Evolutionary conservation across 495 filamentous ascomycete genomes (phyloP), one percentile per base, ranked within the genome.

Genomic region (Coniosporium apollinis): DNA sequence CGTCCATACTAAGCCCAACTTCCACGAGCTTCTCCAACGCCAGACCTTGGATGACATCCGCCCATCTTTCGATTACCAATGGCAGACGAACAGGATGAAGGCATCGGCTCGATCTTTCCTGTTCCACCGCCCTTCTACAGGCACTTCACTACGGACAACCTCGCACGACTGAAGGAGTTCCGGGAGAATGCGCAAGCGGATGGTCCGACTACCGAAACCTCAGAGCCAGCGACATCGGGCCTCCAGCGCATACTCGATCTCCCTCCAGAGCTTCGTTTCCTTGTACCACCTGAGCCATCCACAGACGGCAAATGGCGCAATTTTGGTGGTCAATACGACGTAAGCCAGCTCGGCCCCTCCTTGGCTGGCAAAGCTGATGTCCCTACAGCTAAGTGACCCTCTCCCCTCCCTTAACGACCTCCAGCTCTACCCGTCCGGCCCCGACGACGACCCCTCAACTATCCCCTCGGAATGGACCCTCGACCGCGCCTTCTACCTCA

Each of bases 101-200:
- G 50, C 19, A 50, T 65, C 18, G 57, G 61, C n/a, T 61, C 68
- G 9, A 62, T 71, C 18, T 84, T 84, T 57, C 87, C 89, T 13
- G 67, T 79, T 11, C 89, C 89, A 3, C 89, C 89, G 15, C 75
- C 79, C 3, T 85, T 93, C 62, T 96, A 82, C 71, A 78, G 81
- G 43, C 65, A 75, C 52, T 96, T 96, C 59, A 94, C 82, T 0
- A 48, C 69, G 3, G 70, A 76, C 0, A 94, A 92, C 54, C 48
- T 89, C 40, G 56, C 70, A 17, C 73, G 67, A 22, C 67, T 91
- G 31, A 62, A 77, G 22, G 46, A 64, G 36, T 49, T 67, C 41
- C 56, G 60, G 19, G 56, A 64, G 21, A 52, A 57, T 1, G 65
- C 57, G 42, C 54, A 9, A 16, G 18, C 11, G 11, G 9, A 9